Evolutionary conservation across 257 asterid species (phyloP).

Genomic region (Forsythia suspensa): DNA sequence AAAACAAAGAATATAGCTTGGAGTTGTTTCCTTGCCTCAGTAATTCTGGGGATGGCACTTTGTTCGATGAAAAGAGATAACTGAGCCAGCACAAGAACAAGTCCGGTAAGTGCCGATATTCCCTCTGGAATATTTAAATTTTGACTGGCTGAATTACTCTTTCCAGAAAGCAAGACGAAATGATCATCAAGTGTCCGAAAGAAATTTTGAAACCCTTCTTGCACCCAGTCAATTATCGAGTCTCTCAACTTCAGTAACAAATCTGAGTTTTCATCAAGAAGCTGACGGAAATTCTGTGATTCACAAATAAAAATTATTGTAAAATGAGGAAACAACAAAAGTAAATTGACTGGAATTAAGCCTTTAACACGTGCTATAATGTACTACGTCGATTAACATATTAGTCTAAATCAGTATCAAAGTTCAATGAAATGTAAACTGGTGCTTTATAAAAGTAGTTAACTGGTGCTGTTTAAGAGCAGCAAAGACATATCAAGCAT

Average conservation of each 20-base stretch:
- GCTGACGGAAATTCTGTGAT: constrained; percentile 70
- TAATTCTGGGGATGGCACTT: constrained; percentile 77
- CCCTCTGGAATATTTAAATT: constrained; percentile 52
- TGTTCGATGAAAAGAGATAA: constrained; percentile 73
- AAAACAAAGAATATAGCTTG: neutral
- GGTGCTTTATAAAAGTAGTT: neutral
- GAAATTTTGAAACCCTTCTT: constrained; percentile 94
- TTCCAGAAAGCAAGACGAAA: constrained; percentile 76
- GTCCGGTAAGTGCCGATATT: constrained; percentile 66
- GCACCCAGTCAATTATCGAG: constrained; percentile 67
- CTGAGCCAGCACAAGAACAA: constrained; percentile 83
- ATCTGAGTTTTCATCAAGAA: constrained; percentile 75
- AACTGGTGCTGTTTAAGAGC: constrained; percentile 12
- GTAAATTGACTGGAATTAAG: constrained; percentile 4
- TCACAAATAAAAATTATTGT: constrained; percentile 20
- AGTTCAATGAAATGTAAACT: neutral
- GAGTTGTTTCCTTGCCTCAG: constrained; percentile 59
- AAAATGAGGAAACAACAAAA: constrained; percentile 23
- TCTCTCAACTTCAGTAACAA: constrained; percentile 72
- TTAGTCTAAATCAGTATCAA: neutral
- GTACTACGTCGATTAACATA: constrained; percentile 9
- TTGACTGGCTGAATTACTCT: constrained; percentile 49
- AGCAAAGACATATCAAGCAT: neutral
- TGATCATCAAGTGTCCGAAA: constrained; percentile 65
- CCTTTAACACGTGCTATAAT: neutral